Base-by-base conservation (phyloP, 2,329 filamentous ascomycete species). In the Tolypocladium cylindrosporum region DNA sequence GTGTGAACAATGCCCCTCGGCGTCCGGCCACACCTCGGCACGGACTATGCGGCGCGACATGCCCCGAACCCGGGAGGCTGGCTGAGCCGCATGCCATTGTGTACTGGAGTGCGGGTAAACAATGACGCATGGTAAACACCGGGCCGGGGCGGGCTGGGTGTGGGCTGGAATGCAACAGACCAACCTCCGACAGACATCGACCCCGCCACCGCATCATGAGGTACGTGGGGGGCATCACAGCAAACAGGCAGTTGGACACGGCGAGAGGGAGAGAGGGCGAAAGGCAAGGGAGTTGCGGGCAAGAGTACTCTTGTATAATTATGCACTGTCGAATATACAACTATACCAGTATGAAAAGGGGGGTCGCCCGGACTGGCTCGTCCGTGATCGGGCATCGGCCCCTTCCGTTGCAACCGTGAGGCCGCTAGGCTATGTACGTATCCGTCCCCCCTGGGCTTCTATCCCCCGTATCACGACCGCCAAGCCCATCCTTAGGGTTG, bases 261-360 rank as follows among this genome's bases (percentile, higher is more conserved):
- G 10, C 5, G 48, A 36, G 19, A 27, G 24, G 3, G 13, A 7
- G 31, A n/a, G 41, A 27, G 24, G 24, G 24, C 34, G 19, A 24
- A 19, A 31, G 27, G 10, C 39, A 27, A 24, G 40, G 9, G 2
- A 6, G 16, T 4, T 36, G 48, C 27, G 42, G 42, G 57, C 55
- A 42, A 57, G 52, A 55, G 57, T 61, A 61, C 58, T 61, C 48
- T 45, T 56, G 43, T 61, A 55, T 31, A 57, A 62, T 65, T 64
- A 65, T 64, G 62, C 63, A 62, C 61, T 64, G 62, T 57, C 45
- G 54, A 62, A 63, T 63, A 63, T 64, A 63, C 62, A 65, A 60
- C 57, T 61, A 63, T 62, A 57, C 55, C 60, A 57, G 52, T 24
- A 57, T 19, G 16, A 14, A 36, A 43, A 27, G 24, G 53, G 27